Percentiles rank a stretch among this genome's conserved stretches.
phyloP scores from a whole-genome alignment of 2,329 filamentous ascomycete genomes.

The Cladosporium sphaerospermum region DNA sequence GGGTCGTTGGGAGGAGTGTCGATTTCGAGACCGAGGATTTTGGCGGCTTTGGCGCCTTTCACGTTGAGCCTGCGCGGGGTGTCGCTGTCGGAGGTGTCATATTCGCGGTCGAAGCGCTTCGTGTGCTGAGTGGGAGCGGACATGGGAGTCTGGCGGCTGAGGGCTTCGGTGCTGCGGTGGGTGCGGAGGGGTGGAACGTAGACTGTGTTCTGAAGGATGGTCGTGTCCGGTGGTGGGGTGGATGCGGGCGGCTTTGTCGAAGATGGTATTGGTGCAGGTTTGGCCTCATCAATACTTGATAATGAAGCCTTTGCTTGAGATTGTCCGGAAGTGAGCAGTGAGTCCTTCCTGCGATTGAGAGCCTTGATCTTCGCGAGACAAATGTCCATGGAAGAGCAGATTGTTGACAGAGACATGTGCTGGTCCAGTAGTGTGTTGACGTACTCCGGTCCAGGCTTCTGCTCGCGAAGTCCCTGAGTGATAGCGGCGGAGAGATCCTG shows the following conservation, averaged over 20 bases:
- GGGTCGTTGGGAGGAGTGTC: not conserved
- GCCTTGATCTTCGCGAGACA: constrained; percentile 29
- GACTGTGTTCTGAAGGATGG: not conserved
- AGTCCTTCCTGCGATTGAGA: constrained; percentile 27
- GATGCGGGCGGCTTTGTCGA: not conserved
- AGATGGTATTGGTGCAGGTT: not conserved
- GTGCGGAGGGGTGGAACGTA: not conserved
- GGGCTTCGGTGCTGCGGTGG: not conserved
- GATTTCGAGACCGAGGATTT: constrained; percentile 21
- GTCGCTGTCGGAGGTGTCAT: constrained; percentile 3
- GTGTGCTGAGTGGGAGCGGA: not conserved
- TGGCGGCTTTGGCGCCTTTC: constrained; percentile 24
- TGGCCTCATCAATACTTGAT: not conserved
- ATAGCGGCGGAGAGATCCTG: constrained; percentile 23
- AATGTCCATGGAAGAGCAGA: constrained; percentile 30
- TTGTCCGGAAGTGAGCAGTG: not conserved
- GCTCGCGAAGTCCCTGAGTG: constrained; percentile 19
- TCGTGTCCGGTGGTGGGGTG: not conserved
- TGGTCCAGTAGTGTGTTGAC: constrained; percentile 25
- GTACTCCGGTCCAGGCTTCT: constrained; percentile 21
- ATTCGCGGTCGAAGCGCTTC: not conserved
- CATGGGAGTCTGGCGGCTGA: not conserved
- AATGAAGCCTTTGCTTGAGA: not conserved
- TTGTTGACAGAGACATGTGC: constrained; percentile 25
- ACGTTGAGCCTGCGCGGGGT: constrained; percentile 16